Conservation (phyloP, 176 grass and related monocot genomes). For the Oryza nivara region DNA sequence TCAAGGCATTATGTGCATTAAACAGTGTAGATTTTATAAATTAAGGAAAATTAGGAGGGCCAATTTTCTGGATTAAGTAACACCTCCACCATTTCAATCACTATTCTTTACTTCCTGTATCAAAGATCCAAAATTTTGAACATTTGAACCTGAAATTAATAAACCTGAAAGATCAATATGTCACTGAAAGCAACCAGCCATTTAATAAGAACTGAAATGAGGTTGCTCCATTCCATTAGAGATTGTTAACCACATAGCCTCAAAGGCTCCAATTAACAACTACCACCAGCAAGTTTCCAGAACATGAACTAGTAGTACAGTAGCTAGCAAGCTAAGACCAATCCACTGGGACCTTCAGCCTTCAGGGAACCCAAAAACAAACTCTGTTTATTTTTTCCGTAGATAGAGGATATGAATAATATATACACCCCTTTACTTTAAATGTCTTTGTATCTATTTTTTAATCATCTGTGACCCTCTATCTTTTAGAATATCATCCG, state of each 20-base stretch:
- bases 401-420: neutral
- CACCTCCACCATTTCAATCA: neutral
- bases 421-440: neutral
- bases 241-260: constrained; percentile 10
- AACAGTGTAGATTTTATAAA: neutral
- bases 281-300: neutral
- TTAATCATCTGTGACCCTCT: neutral
- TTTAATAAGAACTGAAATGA: neutral
- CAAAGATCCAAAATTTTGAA: neutral
- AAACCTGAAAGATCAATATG: neutral
- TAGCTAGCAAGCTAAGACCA: constrained; percentile 2
- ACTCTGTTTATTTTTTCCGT: neutral
- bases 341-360: neutral
- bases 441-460: neutral
- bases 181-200: constrained; percentile 14
- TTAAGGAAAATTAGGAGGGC: neutral
- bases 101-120: neutral
- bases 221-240: neutral
- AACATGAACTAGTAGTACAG: constrained; percentile 4
- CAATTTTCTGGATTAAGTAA: neutral
- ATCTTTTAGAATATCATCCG: neutral
- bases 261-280: constrained; percentile 14
- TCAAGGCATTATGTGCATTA: neutral
- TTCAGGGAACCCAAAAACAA: neutral
- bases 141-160: neutral